A percentile compares a stretch with the other conserved stretches of the same genome.
Evolutionary conservation across 1,139 yeast species (phyloP).

Genomic region (Yamadazyma atmosphaerica): DNA sequence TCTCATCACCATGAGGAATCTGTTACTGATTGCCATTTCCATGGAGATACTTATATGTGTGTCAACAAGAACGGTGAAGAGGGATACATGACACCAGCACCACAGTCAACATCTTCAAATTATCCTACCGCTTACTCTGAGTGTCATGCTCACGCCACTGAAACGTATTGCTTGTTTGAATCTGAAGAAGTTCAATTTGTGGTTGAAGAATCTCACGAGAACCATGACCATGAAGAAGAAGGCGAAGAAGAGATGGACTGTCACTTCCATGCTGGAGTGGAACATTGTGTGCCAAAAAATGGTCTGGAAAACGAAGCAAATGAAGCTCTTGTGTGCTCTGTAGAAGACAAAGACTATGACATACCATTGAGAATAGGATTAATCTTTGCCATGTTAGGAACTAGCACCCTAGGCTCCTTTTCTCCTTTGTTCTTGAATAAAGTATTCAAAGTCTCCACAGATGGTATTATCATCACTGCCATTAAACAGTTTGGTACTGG

Average conservation of each 20-base stretch:
- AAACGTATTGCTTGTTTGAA: conserved; percentile 24
- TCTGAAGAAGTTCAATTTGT: conserved; percentile 25
- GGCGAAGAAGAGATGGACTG: conserved; percentile 22
- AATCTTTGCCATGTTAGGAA: conserved; percentile 29
- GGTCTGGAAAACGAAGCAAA: conserved; percentile 5
- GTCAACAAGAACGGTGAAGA: conserved; percentile 20
- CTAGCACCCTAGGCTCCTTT: conserved; percentile 30
- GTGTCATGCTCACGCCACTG: conserved; percentile 30
- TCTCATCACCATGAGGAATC: conserved; percentile 2
- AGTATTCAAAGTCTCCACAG: conserved; percentile 21
- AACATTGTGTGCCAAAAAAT: conserved; percentile 28
- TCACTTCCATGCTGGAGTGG: conserved; percentile 43
- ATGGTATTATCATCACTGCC: conserved; percentile 18
- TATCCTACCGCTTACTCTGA: conserved; percentile 18
- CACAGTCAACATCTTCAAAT: conserved; percentile 8
- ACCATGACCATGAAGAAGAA: conserved; percentile 5
- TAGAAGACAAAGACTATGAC: conserved; percentile 26
- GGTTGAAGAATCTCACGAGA: conserved; percentile 10
- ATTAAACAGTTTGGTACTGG: conserved; percentile 31
- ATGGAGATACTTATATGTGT: conserved; percentile 25
- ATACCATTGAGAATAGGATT: conserved; percentile 28
- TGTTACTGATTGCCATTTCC: conserved; percentile 27
- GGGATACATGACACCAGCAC: conserved; percentile 17
- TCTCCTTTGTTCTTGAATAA: conserved; percentile 22
- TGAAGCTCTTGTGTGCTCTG: conserved; percentile 14